Evolutionary conservation across 805 yeast species (phyloP), one percentile per base, ranked within the genome.

Genomic region (Kodamaea jinghongensis): DNA sequence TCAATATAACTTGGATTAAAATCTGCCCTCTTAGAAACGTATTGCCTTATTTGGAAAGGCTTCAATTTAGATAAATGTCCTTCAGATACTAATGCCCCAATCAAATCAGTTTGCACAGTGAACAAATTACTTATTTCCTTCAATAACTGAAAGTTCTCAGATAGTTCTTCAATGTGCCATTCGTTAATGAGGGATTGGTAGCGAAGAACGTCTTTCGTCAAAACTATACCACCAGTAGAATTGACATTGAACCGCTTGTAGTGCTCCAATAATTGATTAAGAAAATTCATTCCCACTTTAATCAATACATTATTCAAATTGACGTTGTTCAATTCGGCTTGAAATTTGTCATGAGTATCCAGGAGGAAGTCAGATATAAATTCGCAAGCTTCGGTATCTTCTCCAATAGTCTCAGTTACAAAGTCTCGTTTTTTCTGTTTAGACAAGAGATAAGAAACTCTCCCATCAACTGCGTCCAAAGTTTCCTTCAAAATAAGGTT

Each of bases 121-220:
- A 82, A 90, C 43, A 90, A 65, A 52, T 86, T 87, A 23, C 91
- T 88, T 45, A 90, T 75, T 49, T 89, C 96, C 55, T 88, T 77
- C 46, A 90, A 64, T 9, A 87, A 72, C 36, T 78, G 79, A 63
- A 86, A 83, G 42, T 75, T 73, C 25, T 80, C 85, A 3, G 79
- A 65, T 20, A 86, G 61, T 30, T 75, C 79, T 2, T 73, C 71
- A 11, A 84, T 69, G 6, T 70, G 65, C 91, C 93, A 87, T 31
- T 71, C 71, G 40, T 81, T 87, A 31, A 85, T 72, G 10, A 76
- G 70, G 11, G 76, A 70, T 57, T 87, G 91, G 54, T 83, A 86
- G 33, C 85, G 76, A 28, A 85, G 83, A 6, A 86, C 79, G 61
- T 90, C 97, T 51, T 83, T 85, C 0, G 95, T 86, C 10, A 87